Percentiles rank a stretch among this genome's conserved stretches.
These are phyloP conservation scores for Colletotrichum simmondsii DNA, from an alignment of 2,329 filamentous ascomycete genomes.

Conservation along the genomic window DNA sequence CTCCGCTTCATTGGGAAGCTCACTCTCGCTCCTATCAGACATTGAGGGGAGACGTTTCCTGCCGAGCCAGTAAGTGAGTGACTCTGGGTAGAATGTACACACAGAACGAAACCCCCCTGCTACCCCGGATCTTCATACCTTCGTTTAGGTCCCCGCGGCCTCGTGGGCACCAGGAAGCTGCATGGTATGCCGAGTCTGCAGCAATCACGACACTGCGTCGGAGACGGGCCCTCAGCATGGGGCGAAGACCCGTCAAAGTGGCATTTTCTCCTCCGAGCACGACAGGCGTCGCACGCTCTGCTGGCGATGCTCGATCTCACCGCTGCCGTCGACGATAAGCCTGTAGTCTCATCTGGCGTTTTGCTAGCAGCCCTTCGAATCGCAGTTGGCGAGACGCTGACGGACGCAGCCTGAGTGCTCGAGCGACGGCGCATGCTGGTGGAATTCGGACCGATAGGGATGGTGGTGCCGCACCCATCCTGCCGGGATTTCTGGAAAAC, in stretches of 20 bases:
- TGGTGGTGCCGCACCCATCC: neutral
- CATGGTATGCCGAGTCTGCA: slow-evolving; percentile 36
- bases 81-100: neutral
- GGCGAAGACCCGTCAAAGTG: slow-evolving; percentile 24
- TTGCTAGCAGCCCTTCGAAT: slow-evolving; percentile 4
- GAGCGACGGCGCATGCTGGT: slow-evolving; percentile 28
- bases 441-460: neutral
- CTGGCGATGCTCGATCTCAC: slow-evolving; percentile 31
- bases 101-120: neutral
- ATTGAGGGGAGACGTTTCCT: slow-evolving; percentile 27
- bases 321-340: neutral
- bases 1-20: neutral
- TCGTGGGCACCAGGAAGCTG: slow-evolving; percentile 39
- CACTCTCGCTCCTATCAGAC: slow-evolving; percentile 20
- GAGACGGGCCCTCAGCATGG: neutral
- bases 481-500: slow-evolving; percentile 16
- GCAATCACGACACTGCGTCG: slow-evolving; percentile 35
- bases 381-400: slow-evolving; percentile 4
- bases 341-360: slow-evolving; percentile 1
- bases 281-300: slow-evolving; percentile 40
- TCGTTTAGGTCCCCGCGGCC: slow-evolving; percentile 39
- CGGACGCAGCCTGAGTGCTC: neutral
- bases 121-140: slow-evolving; percentile 31
- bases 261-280: slow-evolving; percentile 39
- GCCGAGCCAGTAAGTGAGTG: neutral